These are phyloP conservation scores for Teunomyces cretensis DNA, from an alignment of 805 yeast genomes.

Conservation along the genomic window DNA sequence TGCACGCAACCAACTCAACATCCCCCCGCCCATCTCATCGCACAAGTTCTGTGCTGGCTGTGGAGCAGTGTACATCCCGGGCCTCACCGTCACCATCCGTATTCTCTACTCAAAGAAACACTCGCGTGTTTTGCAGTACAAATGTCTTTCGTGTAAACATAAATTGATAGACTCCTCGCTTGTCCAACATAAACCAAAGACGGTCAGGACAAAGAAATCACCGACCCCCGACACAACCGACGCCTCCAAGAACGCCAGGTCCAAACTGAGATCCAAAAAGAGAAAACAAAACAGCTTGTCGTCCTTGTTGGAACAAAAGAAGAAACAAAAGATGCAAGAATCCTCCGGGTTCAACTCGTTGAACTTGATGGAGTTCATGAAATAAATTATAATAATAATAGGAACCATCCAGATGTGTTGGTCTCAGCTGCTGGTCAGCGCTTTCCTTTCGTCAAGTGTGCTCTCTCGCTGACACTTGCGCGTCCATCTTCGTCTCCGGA, in stretches of 20 bases:
- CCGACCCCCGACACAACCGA: background rate
- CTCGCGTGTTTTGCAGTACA: slow-evolving; percentile 11
- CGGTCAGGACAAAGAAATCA: slow-evolving; percentile 6
- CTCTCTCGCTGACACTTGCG: slow-evolving; percentile 34
- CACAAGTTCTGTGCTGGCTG: slow-evolving; percentile 32
- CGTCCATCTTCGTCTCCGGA: slow-evolving; percentile 69
- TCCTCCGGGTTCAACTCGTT: slow-evolving; percentile 33
- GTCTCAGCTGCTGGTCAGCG: background rate
- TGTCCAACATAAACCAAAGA: slow-evolving; percentile 3
- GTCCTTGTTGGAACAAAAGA: slow-evolving; percentile 42
- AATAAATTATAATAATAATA: too few species aligned
- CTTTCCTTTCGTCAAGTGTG: background rate
- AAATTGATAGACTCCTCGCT: slow-evolving; percentile 8
- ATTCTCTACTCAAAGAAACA: slow-evolving; percentile 16
- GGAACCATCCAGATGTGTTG: too few species aligned
- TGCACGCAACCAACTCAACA: slow-evolving; percentile 23
- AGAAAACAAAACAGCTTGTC: slow-evolving; percentile 45
- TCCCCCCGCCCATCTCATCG: slow-evolving; percentile 23
- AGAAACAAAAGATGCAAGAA: slow-evolving; percentile 31
- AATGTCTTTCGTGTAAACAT: slow-evolving; percentile 21
- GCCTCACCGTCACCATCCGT: slow-evolving; percentile 26
- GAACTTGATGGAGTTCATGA: slow-evolving; percentile 42
- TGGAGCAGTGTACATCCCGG: slow-evolving; percentile 34
- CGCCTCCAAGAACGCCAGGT: slow-evolving; percentile 1
- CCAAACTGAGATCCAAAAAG: slow-evolving; percentile 33